These are phyloP conservation scores for Podospora fimiseda DNA, from an alignment of 495 filamentous ascomycete species.

Conservation along the genomic window DNA sequence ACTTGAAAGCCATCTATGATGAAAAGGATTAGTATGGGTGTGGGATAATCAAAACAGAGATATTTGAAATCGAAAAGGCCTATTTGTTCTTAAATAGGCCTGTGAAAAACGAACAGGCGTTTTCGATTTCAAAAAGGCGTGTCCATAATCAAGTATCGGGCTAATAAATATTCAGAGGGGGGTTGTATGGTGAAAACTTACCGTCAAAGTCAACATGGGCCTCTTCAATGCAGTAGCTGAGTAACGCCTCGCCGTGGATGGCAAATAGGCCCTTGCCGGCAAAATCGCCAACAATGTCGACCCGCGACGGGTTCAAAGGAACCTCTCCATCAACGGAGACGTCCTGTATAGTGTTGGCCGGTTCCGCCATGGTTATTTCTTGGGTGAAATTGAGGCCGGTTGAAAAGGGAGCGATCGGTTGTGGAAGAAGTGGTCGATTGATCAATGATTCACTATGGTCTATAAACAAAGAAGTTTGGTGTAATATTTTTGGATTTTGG, in stretches of 20 bases:
- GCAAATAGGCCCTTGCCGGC: constrained; percentile 65
- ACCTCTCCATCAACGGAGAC: neutral
- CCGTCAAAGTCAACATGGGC: constrained; percentile 54
- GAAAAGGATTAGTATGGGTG: neutral
- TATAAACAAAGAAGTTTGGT: too few relatives aligned
- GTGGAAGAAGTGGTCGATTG: too few relatives aligned
- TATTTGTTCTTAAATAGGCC: too few relatives aligned
- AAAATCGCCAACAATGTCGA: constrained; percentile 68
- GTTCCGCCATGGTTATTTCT: neutral
- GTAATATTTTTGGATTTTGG: too few relatives aligned
- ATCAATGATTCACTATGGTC: too few relatives aligned
- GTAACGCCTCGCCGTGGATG: constrained; percentile 66
- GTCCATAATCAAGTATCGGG: too few relatives aligned
- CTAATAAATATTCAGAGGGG: neutral
- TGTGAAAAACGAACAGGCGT: too few relatives aligned
- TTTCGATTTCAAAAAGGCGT: too few relatives aligned
- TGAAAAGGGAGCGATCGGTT: too few relatives aligned
- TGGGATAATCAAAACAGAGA: constrained; percentile 8
- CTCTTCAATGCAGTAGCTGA: constrained; percentile 55
- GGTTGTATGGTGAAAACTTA: constrained; percentile 8
- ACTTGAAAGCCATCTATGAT: constrained; percentile 57
- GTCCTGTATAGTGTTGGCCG: neutral
- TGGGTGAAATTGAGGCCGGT: too few relatives aligned
- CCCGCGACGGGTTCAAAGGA: constrained; percentile 18
- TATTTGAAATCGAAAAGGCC: too few relatives aligned